Evolutionary conservation across 2,329 filamentous ascomycete species (phyloP), one percentile per base, ranked within the genome.

Genomic region (Arthrobotrys sphaeroides): DNA sequence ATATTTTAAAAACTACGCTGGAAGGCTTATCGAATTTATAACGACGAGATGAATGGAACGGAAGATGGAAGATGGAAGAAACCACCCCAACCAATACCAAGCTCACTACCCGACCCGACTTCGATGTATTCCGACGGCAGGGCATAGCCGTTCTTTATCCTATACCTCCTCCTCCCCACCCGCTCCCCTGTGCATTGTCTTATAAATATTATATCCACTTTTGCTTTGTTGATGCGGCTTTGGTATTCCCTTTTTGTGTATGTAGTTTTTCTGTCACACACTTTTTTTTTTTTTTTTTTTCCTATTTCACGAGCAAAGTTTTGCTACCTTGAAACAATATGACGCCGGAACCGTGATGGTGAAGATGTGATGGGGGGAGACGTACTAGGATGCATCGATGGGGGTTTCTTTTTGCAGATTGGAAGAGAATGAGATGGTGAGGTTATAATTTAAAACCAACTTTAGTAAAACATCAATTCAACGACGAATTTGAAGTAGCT

Each of bases 91-190:
- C 31, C 36, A 16, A 28, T 43, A 51, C n/a, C n/a, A 28, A 47
- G 16, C 10, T 33, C 28, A 33, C 43, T 38, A 33, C 18, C 45
- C 16, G 18, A 36, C n/a, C 7, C n/a, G n/a, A n/a, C n/a, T 31
- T 59, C 18, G 42, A 60, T 69, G 45, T 73, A 60, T 20, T 61
- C 22, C 16, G 26, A 67, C 55, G 69, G 43, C 69, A 74, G 51
- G 69, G 24, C 69, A 74, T 38, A 67, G 69, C 38, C 53, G 69
- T 59, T 20, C 20, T 51, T 53, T 42, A 57, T 33, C 20, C 38
- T 59, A 18, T 53, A 31, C 31, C 28, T 55, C 28, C 16, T 51
- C 10, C 20, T 38, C 12, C 47, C 55, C 16, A n/a, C n/a, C n/a
- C n/a, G n/a, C n/a, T n/a, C n/a, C n/a, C n/a, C n/a, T 59, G 12